Conservation (phyloP, 2,329 filamentous ascomycete genomes). For the Didymella arachidicola region DNA sequence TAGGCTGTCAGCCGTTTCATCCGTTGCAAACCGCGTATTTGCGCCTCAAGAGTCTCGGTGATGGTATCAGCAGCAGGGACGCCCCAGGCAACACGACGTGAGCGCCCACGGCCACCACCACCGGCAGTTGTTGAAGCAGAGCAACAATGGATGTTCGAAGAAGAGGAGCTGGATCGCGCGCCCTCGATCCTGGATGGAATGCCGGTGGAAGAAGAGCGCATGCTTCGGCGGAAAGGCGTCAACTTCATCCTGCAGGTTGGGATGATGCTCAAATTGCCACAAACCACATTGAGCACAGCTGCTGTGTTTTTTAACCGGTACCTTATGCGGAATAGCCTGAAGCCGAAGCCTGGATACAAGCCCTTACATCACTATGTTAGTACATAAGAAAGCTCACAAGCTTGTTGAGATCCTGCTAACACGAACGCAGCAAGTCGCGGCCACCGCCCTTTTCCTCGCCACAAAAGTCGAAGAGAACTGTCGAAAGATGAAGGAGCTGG, state of each 20-base stretch:
- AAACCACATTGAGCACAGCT: slow-evolving; percentile 90
- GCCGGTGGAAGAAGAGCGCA: slow-evolving; percentile 76
- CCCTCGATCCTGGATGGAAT: slow-evolving; percentile 88
- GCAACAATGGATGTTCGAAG: slow-evolving; percentile 87
- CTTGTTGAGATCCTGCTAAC: neutral
- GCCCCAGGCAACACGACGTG: slow-evolving; percentile 34
- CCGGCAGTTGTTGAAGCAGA: slow-evolving; percentile 63
- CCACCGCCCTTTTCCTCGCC: slow-evolving; percentile 88
- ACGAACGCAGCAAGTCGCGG: slow-evolving; percentile 73
- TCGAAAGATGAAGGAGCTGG: slow-evolving; percentile 92
- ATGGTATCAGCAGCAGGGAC: slow-evolving; percentile 43
- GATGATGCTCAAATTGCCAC: slow-evolving; percentile 88
- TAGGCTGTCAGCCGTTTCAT: neutral
- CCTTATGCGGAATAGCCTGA: slow-evolving; percentile 88
- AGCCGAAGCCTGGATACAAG: slow-evolving; percentile 68
- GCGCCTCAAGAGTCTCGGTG: slow-evolving; percentile 6
- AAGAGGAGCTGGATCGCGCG: slow-evolving; percentile 80
- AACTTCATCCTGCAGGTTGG: slow-evolving; percentile 97
- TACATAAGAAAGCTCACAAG: neutral
- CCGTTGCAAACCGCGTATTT: slow-evolving; percentile 4
- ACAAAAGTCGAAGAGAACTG: slow-evolving; percentile 98
- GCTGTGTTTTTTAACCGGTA: slow-evolving; percentile 96
- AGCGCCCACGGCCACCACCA: slow-evolving; percentile 49
- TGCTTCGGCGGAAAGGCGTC: slow-evolving; percentile 85
- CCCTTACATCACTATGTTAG: slow-evolving; percentile 83